Percentiles rank a stretch among this genome's conserved stretches.
phyloP scores from a whole-genome alignment of 2,329 filamentous ascomycete species.

The Bipolaris zeicola region DNA sequence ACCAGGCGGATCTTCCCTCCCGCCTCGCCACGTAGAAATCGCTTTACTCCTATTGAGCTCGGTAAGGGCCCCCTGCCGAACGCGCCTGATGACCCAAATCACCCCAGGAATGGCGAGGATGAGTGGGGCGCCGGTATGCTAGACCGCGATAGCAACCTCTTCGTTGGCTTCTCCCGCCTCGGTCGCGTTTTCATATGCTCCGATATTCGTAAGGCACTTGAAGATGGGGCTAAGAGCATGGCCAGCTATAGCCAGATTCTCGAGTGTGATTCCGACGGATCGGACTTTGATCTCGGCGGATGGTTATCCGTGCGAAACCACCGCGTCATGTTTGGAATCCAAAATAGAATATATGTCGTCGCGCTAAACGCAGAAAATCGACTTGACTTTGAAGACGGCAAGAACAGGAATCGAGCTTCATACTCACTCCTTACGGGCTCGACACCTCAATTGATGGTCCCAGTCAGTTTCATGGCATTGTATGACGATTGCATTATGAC shows the following conservation, averaged over 20 bases:
- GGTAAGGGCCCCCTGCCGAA: conserved; percentile 4
- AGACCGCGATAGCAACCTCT: conserved; percentile 11
- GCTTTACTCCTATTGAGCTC: conserved; percentile 3
- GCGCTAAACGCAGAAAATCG: background rate
- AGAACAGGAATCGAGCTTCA: background rate
- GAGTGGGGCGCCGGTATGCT: conserved; percentile 16
- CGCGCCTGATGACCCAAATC: background rate
- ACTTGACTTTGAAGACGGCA: background rate
- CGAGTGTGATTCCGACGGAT: conserved; percentile 8
- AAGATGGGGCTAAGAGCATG: background rate
- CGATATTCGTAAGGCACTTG: conserved; percentile 9
- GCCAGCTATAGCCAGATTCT: conserved; percentile 4
- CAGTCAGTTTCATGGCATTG: conserved; percentile 10
- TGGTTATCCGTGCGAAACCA: conserved; percentile 9
- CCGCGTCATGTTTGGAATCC: conserved; percentile 9
- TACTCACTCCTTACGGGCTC: conserved; percentile 2
- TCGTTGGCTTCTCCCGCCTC: conserved; percentile 9
- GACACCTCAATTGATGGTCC: conserved; percentile 1
- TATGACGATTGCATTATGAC: conserved; percentile 13
- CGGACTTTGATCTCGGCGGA: conserved; percentile 1
- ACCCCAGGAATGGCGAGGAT: conserved; percentile 1
- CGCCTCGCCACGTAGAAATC: conserved; percentile 2
- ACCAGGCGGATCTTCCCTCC: conserved; percentile 4
- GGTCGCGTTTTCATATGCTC: conserved; percentile 8
- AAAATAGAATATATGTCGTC: conserved; percentile 3